Base-by-base conservation (phyloP, 192 early-diverging fungal genomes). In the Gryganskiella cystojenkinii region DNA sequence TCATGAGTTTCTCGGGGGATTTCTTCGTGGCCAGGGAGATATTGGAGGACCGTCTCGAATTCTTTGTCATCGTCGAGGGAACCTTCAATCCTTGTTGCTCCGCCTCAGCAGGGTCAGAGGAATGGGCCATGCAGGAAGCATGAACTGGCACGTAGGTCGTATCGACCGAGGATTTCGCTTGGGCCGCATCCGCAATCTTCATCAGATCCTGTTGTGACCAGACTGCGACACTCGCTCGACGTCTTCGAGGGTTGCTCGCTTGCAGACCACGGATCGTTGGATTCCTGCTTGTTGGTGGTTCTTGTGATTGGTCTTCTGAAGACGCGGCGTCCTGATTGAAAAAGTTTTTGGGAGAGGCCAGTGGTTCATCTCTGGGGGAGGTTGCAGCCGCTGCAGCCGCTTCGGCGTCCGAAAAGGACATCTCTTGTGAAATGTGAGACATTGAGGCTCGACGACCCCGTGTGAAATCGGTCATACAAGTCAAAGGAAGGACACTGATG, bases 161-260 rank as follows among this genome's bases (percentile, higher is more conserved):
- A 30, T 56, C 37, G 10, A 67, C 42, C 7, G 57, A 24, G 3
- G 64, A 24, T 40, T 80, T 73, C 27, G 70, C 66, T 8, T 60
- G 45, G 0, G 72, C 67, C 5, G 74, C 69, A 28, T 92, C 86
- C 9, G 90, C 91, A 49, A 93, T 73, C 59, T 90, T 86, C 61
- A 90, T 70, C 4, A 95, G 68, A 13, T 86, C 71, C 45, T 90
- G 88, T 59, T 95, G 92, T 0, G 88, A 81, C 93, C 93, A 95
- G 2, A 94, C 92, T 3, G 93, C 93, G 8, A 95, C 91, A 51
- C 90, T 92, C 24, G 83, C 89, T 20, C 92, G 75, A 44, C 93
- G 49, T 40, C 73, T 71, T 42, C 75, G 68, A 0, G 70, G 80
- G 17, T 59, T 81, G n/a, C 67, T 73, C 24, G 67, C 63, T 27